These are phyloP conservation scores for Datisca glomerata DNA, from an alignment of 306 rosid genomes.

Conservation along the genomic window DNA sequence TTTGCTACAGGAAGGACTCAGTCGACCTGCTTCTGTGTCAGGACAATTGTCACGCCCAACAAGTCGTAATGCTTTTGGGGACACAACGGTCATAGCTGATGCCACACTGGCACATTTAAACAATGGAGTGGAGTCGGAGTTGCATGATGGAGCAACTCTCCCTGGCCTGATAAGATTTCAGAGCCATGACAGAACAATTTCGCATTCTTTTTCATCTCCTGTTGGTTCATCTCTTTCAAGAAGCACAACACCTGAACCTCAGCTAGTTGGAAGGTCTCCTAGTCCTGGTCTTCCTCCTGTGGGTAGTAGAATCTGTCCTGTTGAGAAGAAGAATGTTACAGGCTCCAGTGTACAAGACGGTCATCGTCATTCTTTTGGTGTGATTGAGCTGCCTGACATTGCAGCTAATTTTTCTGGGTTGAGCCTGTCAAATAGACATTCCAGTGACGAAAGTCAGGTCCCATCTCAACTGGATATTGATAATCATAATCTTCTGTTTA, in stretches of 20 bases:
- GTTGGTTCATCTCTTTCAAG: constrained; percentile 52
- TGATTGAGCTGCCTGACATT: constrained; percentile 46
- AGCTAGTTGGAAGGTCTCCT: constrained; percentile 47
- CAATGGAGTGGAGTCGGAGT: constrained; percentile 38
- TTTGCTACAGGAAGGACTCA: constrained; percentile 66
- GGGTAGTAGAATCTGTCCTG: constrained; percentile 38
- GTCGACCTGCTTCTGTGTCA: constrained; percentile 44
- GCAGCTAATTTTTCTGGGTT: constrained; percentile 46
- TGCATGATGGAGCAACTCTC: constrained; percentile 42
- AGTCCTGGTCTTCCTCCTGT: constrained; percentile 52
- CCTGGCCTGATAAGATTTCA: constrained; percentile 46
- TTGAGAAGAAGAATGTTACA: constrained; percentile 32
- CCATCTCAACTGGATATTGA: constrained; percentile 46
- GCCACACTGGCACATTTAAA: constrained; percentile 19
- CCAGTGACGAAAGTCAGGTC: constrained; percentile 43
- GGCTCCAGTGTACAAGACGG: constrained; percentile 39
- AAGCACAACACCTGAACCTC: constrained; percentile 67
- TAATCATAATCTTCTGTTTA: constrained; percentile 39
- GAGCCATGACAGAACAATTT: constrained; percentile 28
- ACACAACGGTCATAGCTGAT: constrained; percentile 33
- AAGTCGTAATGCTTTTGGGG: constrained; percentile 58
- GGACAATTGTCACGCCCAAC: constrained; percentile 51
- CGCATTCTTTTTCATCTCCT: constrained; percentile 46
- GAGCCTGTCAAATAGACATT: constrained; percentile 48
- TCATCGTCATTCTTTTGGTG: constrained; percentile 35